Conservation (phyloP, 495 filamentous ascomycete genomes). For the Schizothecium vesticola region DNA sequence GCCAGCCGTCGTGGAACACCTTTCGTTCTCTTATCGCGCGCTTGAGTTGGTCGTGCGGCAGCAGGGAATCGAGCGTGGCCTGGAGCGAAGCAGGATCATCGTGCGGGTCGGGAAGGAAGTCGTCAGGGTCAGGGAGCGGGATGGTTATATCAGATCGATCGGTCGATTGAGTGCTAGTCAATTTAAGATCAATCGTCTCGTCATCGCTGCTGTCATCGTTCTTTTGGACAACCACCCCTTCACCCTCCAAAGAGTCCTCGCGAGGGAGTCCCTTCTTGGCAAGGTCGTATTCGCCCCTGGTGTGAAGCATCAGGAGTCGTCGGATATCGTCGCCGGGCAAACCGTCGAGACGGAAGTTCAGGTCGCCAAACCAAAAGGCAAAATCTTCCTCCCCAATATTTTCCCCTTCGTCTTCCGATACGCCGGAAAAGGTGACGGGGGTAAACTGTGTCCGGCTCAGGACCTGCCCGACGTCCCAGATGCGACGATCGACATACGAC, state of each 20-base stretch:
- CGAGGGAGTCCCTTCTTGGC: constrained; percentile 31
- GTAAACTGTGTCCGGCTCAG: constrained; percentile 65
- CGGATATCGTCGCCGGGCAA: constrained; percentile 88
- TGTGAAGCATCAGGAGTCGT: constrained; percentile 75
- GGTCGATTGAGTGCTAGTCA: constrained; percentile 9
- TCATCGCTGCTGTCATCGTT: constrained; percentile 32
- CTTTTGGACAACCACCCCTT: constrained; percentile 36
- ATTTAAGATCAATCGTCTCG: constrained; percentile 18
- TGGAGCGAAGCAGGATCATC: constrained; percentile 59
- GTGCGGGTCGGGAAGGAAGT: constrained; percentile 47
- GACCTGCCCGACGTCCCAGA: constrained; percentile 86
- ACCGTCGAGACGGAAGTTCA: constrained; percentile 89
- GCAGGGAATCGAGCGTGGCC: constrained; percentile 75
- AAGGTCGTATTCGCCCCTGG: constrained; percentile 66
- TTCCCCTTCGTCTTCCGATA: constrained; percentile 52
- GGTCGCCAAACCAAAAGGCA: constrained; percentile 92
- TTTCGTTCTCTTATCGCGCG: constrained; percentile 67
- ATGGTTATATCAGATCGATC: constrained; percentile 32
- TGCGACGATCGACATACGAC: constrained; percentile 69
- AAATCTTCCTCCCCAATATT: constrained; percentile 87
- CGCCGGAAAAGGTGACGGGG: constrained; percentile 55
- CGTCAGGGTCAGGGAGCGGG: constrained; percentile 49
- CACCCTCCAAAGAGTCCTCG: constrained; percentile 35
- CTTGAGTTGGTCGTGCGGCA: constrained; percentile 85
- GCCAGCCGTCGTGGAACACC: constrained; percentile 86